Base-by-base conservation (phyloP, 2,329 filamentous ascomycete genomes). In the Plectosphaerella cucumerina region DNA sequence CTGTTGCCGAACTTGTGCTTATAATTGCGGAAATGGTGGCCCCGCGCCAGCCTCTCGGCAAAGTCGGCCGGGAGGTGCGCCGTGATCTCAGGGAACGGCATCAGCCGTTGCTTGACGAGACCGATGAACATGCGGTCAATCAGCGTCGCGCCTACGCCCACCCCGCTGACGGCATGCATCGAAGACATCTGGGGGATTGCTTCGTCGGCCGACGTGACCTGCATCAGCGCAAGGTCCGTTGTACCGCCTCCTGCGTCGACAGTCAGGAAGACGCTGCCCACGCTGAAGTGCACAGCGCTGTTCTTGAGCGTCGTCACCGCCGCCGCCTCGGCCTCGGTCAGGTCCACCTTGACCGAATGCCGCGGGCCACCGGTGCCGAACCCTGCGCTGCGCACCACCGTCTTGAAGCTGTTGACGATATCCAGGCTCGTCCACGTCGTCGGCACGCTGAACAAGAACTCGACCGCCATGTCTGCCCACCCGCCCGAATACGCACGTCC, bases 381-480 rank as follows among this genome's bases (percentile, higher is more conserved):
- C 0, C 78, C 78, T 1, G 77, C 74, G 15, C 68, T 61, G 14
- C 60, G 58, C 3, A 81, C 73, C 26, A 78, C 71, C 1, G 59
- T 58, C 51, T 75, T 75, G 63, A 80, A 82, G 5, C 61, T 64
- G 60, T 81, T 78, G 47, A 81, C 73, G 2, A 75, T 73, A 8
- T 70, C 68, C 51, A 76, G 66, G 2, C 65, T 74, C 10, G 68
- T 70, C 79, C 79, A 83, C 0, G 79, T 82, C 1, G 79, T 82
- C 0, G 80, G 80, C 1, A 81, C 77, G 44, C 75, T 78, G 62
- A 82, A 82, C 9, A 81, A 63, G 56, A 81, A 83, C 37, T 76
- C 71, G 2, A 82, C 72, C 0, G 64, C 64, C 49, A 77, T 68
- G 37, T 60, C 61, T n/a, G 58, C 59, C 76, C 76, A 80, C 11